Conservation (phyloP, 139 green algal genomes). For the Chlamydomonas eustigma region DNA sequence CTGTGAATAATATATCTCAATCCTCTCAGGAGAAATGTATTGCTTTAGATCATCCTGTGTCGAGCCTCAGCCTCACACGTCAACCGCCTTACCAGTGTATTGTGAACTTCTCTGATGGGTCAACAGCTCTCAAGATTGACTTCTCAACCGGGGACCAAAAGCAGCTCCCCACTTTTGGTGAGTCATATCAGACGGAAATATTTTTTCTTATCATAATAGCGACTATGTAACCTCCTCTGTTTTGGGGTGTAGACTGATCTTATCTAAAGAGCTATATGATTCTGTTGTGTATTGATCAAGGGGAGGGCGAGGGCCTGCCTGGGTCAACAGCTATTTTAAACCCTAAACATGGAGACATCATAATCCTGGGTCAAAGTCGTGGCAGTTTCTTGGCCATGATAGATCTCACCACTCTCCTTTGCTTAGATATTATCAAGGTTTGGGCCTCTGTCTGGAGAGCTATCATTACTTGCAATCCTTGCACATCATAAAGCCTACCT, state of each 20-base stretch:
- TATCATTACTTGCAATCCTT: too few species aligned
- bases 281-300: too few species aligned
- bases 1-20: too few species aligned
- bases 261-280: too few species aligned
- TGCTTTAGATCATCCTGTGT: background rate
- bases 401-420: conserved; percentile 40
- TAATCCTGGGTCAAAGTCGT: conserved; percentile 45
- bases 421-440: conserved; percentile 64
- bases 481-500: too few species aligned
- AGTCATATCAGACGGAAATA: too few species aligned
- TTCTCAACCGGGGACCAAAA: conserved; percentile 12
- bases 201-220: too few species aligned
- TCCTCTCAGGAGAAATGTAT: too few species aligned
- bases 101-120: conserved; percentile 38
- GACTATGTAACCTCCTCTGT: too few species aligned
- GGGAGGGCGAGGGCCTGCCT: background rate
- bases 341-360: conserved; percentile 34
- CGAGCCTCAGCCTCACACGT: conserved; percentile 25
- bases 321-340: conserved; percentile 42
- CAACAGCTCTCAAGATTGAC: conserved; percentile 46
- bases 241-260: too few species aligned
- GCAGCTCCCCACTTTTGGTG: background rate
- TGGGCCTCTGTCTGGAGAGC: too few species aligned
- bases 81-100: conserved; percentile 25
- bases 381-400: conserved; percentile 45